Evolutionary conservation across 163 green algal species (phyloP).

Genomic region (Botryococcus braunii): DNA sequence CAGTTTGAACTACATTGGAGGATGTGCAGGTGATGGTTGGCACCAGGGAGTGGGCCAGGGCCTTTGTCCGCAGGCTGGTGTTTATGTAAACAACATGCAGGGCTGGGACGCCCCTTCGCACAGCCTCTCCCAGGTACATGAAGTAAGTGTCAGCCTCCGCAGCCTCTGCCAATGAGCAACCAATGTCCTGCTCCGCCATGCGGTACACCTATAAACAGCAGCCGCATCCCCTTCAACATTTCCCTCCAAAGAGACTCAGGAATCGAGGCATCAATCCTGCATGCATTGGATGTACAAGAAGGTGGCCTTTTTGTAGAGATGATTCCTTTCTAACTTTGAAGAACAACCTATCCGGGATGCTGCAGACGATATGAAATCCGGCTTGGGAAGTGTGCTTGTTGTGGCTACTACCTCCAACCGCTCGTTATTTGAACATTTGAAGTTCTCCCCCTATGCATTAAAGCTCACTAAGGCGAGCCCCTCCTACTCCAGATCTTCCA

Average conservation of each 20-base stretch:
- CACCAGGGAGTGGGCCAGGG: slow-evolving; percentile 65
- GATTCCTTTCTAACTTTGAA: neutral
- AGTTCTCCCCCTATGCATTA: too few species aligned
- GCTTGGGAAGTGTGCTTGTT: too few species aligned
- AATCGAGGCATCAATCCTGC: neutral
- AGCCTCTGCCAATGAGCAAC: slow-evolving; percentile 93
- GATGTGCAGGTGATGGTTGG: slow-evolving; percentile 99
- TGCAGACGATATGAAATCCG: neutral
- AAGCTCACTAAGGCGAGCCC: too few species aligned
- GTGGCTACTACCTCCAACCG: too few species aligned
- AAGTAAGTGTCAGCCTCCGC: slow-evolving; percentile 67
- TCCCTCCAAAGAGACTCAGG: neutral
- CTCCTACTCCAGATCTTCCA: too few species aligned
- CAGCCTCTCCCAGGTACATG: slow-evolving; percentile 48
- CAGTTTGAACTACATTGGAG: slow-evolving; percentile 94
- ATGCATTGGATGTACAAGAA: neutral
- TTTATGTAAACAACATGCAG: slow-evolving; percentile 95
- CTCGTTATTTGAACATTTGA: too few species aligned
- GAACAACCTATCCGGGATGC: neutral
- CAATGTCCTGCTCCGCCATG: slow-evolving; percentile 75
- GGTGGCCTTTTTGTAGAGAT: neutral
- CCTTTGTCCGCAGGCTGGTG: slow-evolving; percentile 93
- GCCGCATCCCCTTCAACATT: neutral
- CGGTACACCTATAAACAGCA: slow-evolving; percentile 67
- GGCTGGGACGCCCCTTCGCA: slow-evolving; percentile 8